Evolutionary conservation across 2,329 filamentous ascomycete species (phyloP).

Genomic region (Phyllosticta citriasiana): DNA sequence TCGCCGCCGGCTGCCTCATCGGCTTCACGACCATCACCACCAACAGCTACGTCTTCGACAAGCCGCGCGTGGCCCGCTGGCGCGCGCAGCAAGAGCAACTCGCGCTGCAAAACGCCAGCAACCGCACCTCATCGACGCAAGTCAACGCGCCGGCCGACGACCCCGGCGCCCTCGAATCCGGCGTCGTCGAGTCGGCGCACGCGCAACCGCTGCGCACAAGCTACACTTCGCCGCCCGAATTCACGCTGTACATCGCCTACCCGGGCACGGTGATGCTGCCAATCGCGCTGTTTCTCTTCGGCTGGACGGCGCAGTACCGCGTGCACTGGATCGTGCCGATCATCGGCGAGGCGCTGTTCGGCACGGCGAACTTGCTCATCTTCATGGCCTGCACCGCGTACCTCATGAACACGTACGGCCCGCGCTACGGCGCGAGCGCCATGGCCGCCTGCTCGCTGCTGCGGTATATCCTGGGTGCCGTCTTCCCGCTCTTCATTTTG

Average conservation of each 20-base stretch:
- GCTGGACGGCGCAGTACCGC: slow-evolving; percentile 25
- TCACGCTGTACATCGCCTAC: slow-evolving; percentile 26
- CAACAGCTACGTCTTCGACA: slow-evolving; percentile 22
- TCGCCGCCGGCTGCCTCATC: slow-evolving; percentile 14
- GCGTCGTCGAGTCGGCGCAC: slow-evolving; percentile 13
- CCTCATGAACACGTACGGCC: slow-evolving; percentile 46
- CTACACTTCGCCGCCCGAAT: slow-evolving; percentile 17
- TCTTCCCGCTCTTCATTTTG: slow-evolving; percentile 52
- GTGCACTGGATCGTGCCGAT: slow-evolving; percentile 31
- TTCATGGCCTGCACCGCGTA: slow-evolving; percentile 34
- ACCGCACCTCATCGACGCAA: slow-evolving; percentile 8
- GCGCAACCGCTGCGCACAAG: not conserved
- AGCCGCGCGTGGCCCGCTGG: slow-evolving; percentile 1
- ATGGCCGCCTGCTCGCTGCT: slow-evolving; percentile 50
- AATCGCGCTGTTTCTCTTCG: slow-evolving; percentile 29
- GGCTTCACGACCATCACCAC: slow-evolving; percentile 15
- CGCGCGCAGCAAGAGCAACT: not conserved
- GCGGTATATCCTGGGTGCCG: slow-evolving; percentile 45
- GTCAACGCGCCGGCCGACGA: not conserved
- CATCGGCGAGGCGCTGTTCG: slow-evolving; percentile 22
- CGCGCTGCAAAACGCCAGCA: not conserved
- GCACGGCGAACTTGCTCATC: slow-evolving; percentile 20
- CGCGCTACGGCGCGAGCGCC: slow-evolving; percentile 47
- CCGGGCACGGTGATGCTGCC: slow-evolving; percentile 25
- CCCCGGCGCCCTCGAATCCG: not conserved